phyloP scores from a whole-genome alignment of 164 flowering plant genomes.

The Vitis riparia region DNA sequence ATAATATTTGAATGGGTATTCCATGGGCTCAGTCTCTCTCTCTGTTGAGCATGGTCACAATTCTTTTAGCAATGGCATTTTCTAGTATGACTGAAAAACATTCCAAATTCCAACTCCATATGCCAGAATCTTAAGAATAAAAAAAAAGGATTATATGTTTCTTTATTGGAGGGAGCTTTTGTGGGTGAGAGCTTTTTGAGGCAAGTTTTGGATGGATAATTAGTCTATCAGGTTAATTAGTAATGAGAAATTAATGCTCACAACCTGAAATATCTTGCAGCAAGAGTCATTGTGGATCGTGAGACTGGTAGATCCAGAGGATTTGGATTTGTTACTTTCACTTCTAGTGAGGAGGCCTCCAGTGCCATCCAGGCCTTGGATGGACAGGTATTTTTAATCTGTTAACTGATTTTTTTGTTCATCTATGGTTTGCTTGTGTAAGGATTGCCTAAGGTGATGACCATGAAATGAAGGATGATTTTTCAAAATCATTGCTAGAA shows the following conservation, averaged over 20 bases:
- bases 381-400: slow-evolving; percentile 37
- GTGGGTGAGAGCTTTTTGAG: neutral
- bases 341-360: slow-evolving; percentile 39
- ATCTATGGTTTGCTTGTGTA: neutral
- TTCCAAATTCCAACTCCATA: too few relatives aligned
- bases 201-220: neutral
- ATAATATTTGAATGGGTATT: too few relatives aligned
- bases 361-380: slow-evolving; percentile 62
- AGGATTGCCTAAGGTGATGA: neutral
- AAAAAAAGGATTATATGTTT: too few relatives aligned
- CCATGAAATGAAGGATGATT: neutral
- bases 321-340: slow-evolving; percentile 51
- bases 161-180: too few relatives aligned
- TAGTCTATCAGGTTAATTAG: neutral
- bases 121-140: too few relatives aligned
- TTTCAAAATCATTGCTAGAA: neutral
- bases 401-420: neutral
- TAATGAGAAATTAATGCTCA: neutral
- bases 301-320: slow-evolving; percentile 61
- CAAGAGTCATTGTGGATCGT: slow-evolving; percentile 45
- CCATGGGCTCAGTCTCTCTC: too few relatives aligned
- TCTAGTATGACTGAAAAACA: too few relatives aligned
- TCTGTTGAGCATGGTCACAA: too few relatives aligned
- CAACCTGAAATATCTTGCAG: slow-evolving; percentile 19
- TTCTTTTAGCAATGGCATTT: too few relatives aligned